A percentile compares a stretch with the other conserved stretches of the same genome.
phyloP scores from a whole-genome alignment of 2,329 filamentous ascomycete genomes.

The Magnaporthiopsis incrustans region DNA sequence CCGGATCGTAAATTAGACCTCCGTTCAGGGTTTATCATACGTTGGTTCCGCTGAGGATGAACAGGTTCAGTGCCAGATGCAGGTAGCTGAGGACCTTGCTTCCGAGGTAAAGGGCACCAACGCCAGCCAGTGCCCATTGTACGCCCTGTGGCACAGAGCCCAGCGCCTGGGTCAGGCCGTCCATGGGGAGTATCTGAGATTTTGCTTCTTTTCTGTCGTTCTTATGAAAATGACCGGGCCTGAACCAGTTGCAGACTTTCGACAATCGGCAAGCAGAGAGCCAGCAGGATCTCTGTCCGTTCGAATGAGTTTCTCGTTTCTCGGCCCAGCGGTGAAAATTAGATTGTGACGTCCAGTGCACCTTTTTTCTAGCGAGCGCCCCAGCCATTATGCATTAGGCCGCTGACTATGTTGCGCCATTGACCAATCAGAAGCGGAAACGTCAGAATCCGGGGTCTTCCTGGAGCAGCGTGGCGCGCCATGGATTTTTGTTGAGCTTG shows the following conservation, averaged over 20 bases:
- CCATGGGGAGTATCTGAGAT: constrained; percentile 17
- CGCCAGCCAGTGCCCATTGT: constrained; percentile 38
- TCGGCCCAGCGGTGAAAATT: background rate
- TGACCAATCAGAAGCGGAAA: background rate
- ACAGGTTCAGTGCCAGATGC: constrained; percentile 57
- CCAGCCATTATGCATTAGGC: background rate
- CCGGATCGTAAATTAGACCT: background rate
- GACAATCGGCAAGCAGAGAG: background rate
- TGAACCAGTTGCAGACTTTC: background rate
- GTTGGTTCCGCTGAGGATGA: constrained; percentile 57
- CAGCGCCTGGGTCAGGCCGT: constrained; percentile 24
- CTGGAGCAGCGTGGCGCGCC: background rate
- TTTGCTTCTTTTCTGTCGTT: background rate
- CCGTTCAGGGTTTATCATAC: constrained; percentile 32
- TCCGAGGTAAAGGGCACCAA: constrained; percentile 53
- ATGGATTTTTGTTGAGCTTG: background rate
- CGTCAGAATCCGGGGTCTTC: background rate
- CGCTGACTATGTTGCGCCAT: background rate
- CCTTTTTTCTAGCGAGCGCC: background rate
- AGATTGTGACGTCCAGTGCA: too few relatives aligned
- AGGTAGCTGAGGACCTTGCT: constrained; percentile 50
- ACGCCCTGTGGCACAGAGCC: constrained; percentile 24
- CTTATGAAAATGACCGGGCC: background rate
- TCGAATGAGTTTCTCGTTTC: background rate
- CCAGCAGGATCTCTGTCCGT: background rate